Evolutionary conservation across 768 basidiomycete species (phyloP).

Genomic region (Pleurotus pulmonarius): DNA sequence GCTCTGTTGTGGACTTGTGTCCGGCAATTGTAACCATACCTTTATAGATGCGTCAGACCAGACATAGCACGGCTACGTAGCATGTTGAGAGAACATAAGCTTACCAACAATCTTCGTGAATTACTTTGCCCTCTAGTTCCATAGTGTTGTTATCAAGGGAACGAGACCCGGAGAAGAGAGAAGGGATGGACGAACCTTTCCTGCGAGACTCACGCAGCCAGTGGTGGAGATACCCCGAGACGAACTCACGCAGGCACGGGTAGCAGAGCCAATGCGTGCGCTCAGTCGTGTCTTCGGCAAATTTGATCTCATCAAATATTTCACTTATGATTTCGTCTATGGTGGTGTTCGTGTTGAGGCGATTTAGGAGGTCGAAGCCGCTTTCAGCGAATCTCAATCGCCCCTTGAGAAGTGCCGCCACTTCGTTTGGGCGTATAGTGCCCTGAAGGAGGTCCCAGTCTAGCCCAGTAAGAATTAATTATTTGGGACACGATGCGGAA

Average conservation of each 20-base stretch:
- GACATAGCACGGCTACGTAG: neutral
- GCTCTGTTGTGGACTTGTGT: slow-evolving; percentile 22
- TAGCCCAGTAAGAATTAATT: neutral
- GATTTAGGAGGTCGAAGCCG: neutral
- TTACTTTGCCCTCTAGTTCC: slow-evolving; percentile 12
- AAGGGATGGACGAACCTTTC: slow-evolving; percentile 6
- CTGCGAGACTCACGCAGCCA: slow-evolving; percentile 10
- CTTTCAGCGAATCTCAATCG: neutral
- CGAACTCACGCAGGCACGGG: slow-evolving; percentile 7
- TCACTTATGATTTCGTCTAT: neutral
- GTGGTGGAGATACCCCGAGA: slow-evolving; percentile 11
- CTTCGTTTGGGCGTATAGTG: neutral
- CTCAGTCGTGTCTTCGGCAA: neutral
- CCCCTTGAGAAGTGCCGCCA: slow-evolving; percentile 5
- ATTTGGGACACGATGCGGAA: neutral
- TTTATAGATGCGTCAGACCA: neutral
- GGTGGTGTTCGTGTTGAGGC: neutral
- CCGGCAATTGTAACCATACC: slow-evolving; percentile 32
- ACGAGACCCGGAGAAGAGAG: no score
- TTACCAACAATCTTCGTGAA: slow-evolving; percentile 28
- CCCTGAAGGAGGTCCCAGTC: slow-evolving; percentile 10
- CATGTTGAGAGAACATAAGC: neutral
- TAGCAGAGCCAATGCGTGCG: slow-evolving; percentile 11
- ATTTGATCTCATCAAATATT: slow-evolving; percentile 10
- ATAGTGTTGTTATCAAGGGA: neutral